Percentiles rank a stretch among this genome's conserved stretches.
phyloP scores from a whole-genome alignment of 352 stramenopile genomes.

The Pythium vanterpoolii region DNA sequence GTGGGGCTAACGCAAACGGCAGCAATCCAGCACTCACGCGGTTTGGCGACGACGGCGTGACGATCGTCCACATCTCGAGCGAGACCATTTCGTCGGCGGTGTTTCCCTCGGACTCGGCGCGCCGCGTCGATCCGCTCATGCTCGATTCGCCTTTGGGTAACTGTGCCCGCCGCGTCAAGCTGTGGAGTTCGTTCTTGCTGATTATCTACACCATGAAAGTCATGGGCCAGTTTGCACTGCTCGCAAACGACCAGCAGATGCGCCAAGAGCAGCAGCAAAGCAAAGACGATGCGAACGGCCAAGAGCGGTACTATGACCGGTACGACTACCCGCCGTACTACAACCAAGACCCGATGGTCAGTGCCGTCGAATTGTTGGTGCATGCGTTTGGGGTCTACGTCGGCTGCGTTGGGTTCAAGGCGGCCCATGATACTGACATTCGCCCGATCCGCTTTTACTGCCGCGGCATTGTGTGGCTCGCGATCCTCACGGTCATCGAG shows the following conservation, averaged over 20 bases:
- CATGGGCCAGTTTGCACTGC: constrained; percentile 80
- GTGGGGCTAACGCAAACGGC: constrained; percentile 11
- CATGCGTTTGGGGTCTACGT: constrained; percentile 85
- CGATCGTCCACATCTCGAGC: constrained; percentile 75
- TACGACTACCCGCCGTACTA: constrained; percentile 83
- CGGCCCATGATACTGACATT: constrained; percentile 83
- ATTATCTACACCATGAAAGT: constrained; percentile 91
- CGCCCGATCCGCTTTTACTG: constrained; percentile 83
- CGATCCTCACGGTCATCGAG: constrained; percentile 69
- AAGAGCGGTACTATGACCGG: constrained; percentile 43
- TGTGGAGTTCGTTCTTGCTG: constrained; percentile 85
- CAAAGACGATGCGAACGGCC: constrained; percentile 26
- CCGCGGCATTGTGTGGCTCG: constrained; percentile 72
- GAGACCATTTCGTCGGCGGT: constrained; percentile 83
- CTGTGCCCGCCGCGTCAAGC: constrained; percentile 77
- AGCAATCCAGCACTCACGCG: constrained; percentile 23
- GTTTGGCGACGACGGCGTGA: constrained; percentile 45
- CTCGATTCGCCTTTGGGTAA: constrained; percentile 81
- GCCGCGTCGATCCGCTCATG: constrained; percentile 82
- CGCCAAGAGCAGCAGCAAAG: constrained; percentile 28
- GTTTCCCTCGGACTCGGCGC: constrained; percentile 78
- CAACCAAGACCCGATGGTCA: constrained; percentile 69
- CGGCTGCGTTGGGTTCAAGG: constrained; percentile 83
- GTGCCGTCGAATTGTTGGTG: constrained; percentile 63
- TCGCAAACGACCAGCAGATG: constrained; percentile 79